A percentile compares a stretch with the other conserved stretches of the same genome.
Evolutionary conservation across 1,139 yeast genomes (phyloP).

Genomic region (Saccharomyces hybrid): DNA sequence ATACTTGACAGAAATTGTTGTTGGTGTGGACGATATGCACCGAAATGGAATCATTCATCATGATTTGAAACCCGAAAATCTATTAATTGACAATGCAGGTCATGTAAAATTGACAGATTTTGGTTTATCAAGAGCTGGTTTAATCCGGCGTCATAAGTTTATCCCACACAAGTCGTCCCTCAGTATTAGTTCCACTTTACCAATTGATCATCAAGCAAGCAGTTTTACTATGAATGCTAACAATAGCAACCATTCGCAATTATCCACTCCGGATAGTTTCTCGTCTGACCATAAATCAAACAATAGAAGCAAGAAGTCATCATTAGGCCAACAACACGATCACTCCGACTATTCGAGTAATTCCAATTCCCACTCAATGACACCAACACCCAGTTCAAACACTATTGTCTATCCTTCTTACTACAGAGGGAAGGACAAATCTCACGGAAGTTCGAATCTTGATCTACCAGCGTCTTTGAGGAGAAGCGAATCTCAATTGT

Average conservation of each 20-base stretch:
- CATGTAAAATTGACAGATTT: conserved; percentile 91
- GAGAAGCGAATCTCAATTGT: conserved; percentile 28
- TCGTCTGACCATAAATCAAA: neutral
- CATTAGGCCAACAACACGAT: neutral
- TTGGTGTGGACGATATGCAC: conserved; percentile 87
- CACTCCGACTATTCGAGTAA: neutral
- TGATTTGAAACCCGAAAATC: conserved; percentile 90
- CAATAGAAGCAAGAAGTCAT: neutral
- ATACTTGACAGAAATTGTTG: conserved; percentile 82
- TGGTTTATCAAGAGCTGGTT: conserved; percentile 86
- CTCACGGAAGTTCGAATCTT: conserved; percentile 27
- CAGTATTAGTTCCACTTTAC: conserved; percentile 4
- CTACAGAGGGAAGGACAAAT: neutral
- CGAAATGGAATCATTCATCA: conserved; percentile 84
- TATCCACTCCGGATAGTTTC: conserved; percentile 4
- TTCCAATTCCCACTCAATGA: conserved; percentile 2
- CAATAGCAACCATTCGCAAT: neutral
- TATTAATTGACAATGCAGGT: conserved; percentile 77
- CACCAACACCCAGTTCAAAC: conserved; percentile 1
- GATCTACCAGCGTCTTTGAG: conserved; percentile 30
- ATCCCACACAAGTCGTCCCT: conserved; percentile 16
- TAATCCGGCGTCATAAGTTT: conserved; percentile 64
- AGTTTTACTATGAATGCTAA: neutral
- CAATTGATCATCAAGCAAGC: neutral
- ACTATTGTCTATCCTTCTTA: neutral